A percentile compares a stretch with the other conserved stretches of the same genome.
Conservation (phyloP, 192 early-diverging fungal genomes). For the Diversispora epigaea region DNA sequence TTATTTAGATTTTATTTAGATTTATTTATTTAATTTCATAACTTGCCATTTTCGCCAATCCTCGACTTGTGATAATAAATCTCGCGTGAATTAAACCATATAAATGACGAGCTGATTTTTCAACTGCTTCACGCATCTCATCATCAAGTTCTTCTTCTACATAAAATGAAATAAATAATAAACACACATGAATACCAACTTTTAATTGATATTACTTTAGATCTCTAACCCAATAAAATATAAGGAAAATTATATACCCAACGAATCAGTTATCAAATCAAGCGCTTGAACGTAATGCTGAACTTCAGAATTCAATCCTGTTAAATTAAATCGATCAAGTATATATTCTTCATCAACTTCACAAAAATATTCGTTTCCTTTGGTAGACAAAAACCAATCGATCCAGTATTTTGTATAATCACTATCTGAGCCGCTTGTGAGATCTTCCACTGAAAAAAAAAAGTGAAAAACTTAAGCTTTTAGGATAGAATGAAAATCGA, state of each 20-base stretch:
- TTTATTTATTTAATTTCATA: too few relatives aligned
- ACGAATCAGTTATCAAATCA: conserved; percentile 88
- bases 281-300: conserved; percentile 87
- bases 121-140: conserved; percentile 75
- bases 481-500: neutral
- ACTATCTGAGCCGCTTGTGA: conserved; percentile 59
- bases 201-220: neutral
- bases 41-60: conserved; percentile 86
- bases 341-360: conserved; percentile 99
- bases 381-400: conserved; percentile 88
- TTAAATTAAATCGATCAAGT: conserved; percentile 95
- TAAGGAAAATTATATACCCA: conserved; percentile 48
- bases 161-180: neutral
- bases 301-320: conserved; percentile 88
- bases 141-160: conserved; percentile 68
- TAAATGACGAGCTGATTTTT: conserved; percentile 84
- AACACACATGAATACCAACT: neutral
- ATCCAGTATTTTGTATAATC: conserved; percentile 84
- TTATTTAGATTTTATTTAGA: too few relatives aligned
- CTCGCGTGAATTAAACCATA: conserved; percentile 99
- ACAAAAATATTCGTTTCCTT: conserved; percentile 98
- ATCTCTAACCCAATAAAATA: neutral
- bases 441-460: conserved; percentile 48
- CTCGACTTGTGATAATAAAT: conserved; percentile 89
- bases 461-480: neutral